These are phyloP conservation scores for Berberis thunbergii DNA, from an alignment of 164 flowering plant species.

Conservation along the genomic window DNA sequence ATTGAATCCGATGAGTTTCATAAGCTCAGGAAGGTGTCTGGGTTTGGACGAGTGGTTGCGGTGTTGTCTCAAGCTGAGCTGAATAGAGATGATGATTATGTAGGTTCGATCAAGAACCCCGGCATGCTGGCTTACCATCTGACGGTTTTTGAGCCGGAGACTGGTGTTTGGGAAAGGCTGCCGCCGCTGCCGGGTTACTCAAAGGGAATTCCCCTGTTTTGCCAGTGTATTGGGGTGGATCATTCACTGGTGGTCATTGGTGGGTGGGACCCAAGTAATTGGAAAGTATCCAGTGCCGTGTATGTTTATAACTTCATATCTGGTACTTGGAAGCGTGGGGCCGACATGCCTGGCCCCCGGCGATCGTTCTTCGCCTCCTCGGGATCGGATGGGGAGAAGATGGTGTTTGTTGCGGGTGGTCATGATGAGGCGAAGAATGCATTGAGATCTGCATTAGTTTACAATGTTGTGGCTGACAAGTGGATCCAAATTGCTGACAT, in stretches of 20 bases:
- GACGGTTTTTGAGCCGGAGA: constrained; percentile 39
- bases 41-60: constrained; percentile 35
- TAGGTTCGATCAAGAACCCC: constrained; percentile 13
- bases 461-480: constrained; percentile 46
- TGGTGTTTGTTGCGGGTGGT: constrained; percentile 62
- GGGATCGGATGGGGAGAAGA: constrained; percentile 20
- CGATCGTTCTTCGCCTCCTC: constrained; percentile 63
- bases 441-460: constrained; percentile 46
- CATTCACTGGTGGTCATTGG: constrained; percentile 65
- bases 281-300: constrained; percentile 47
- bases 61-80: constrained; percentile 33
- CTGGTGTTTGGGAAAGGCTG: constrained; percentile 41
- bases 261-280: constrained; percentile 69
- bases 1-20: constrained; percentile 38
- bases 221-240: constrained; percentile 41
- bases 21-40: constrained; percentile 29
- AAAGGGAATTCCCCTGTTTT: constrained; percentile 61
- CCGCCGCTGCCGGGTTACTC: constrained; percentile 40
- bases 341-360: constrained; percentile 42
- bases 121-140: constrained; percentile 33
- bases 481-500: constrained; percentile 59
- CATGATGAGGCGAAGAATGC: constrained; percentile 86
- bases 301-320: constrained; percentile 51
- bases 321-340: constrained; percentile 41
- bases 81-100: constrained; percentile 1